Evolutionary conservation across 192 early-diverging fungal species (phyloP).

Genomic region (Podila epigama): DNA sequence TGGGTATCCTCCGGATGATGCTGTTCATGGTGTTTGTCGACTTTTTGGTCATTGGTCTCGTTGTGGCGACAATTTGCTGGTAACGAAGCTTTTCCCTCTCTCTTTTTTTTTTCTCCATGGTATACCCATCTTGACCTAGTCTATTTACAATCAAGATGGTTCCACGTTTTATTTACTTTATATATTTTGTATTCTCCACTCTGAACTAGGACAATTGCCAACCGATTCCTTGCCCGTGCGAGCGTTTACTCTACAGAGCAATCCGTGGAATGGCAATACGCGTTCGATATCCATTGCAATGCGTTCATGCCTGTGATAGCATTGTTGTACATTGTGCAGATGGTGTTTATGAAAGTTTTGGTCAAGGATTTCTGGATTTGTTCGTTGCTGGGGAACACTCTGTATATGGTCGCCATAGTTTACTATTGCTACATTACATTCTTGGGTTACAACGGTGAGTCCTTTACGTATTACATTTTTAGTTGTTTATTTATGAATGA

Average conservation of each 20-base stretch:
- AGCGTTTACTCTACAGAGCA: conserved; percentile 82
- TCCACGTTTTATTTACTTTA: too few species aligned
- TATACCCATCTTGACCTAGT: too few species aligned
- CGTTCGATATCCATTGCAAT: conserved; percentile 98
- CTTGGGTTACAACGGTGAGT: conserved; percentile 89
- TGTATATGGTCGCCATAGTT: conserved; percentile 81
- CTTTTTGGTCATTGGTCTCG: conserved; percentile 74
- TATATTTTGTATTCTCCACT: too few species aligned
- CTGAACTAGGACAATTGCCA: conserved; percentile 63
- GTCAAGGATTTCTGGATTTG: conserved; percentile 81
- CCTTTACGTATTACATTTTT: background rate
- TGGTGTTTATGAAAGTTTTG: conserved; percentile 90
- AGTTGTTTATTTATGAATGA: too few species aligned
- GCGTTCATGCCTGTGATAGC: conserved; percentile 91
- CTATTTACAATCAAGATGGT: too few species aligned
- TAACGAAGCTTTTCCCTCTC: too few species aligned
- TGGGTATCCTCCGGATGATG: conserved; percentile 76
- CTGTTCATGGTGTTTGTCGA: conserved; percentile 86
- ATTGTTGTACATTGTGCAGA: conserved; percentile 89
- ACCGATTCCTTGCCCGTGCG: conserved; percentile 81
- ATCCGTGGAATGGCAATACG: conserved; percentile 94
- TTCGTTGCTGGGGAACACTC: conserved; percentile 84
- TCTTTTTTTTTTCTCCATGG: too few species aligned
- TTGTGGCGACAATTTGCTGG: conserved; percentile 79
- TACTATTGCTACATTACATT: conserved; percentile 93